These are phyloP conservation scores for Botryococcus braunii DNA, from an alignment of 163 green algal species.

Conservation along the genomic window DNA sequence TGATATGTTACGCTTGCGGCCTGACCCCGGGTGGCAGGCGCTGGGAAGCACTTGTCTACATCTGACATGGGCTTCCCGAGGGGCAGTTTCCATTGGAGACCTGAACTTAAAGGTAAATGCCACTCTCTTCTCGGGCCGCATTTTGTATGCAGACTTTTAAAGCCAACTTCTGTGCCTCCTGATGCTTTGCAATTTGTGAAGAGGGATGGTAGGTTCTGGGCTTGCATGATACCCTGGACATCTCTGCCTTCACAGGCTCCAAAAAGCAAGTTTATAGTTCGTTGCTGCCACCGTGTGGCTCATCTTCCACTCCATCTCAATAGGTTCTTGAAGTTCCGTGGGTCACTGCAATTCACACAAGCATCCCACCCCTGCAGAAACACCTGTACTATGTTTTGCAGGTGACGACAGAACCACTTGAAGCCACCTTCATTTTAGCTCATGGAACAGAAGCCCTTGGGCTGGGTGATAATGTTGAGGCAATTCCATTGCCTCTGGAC, in stretches of 20 bases:
- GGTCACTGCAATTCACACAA: too few relatives aligned
- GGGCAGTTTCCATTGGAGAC: constrained; percentile 53
- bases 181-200: background rate
- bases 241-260: too few relatives aligned
- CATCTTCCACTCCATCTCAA: too few relatives aligned
- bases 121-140: background rate
- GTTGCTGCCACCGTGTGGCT: too few relatives aligned
- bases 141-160: background rate
- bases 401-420: constrained; percentile 34
- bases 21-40: constrained; percentile 35
- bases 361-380: too few relatives aligned
- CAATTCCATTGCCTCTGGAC: constrained; percentile 19
- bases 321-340: too few relatives aligned
- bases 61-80: constrained; percentile 73
- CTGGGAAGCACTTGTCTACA: constrained; percentile 69
- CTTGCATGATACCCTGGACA: too few relatives aligned
- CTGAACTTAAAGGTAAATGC: constrained; percentile 40
- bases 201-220: background rate
- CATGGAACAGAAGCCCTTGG: constrained; percentile 76
- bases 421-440: constrained; percentile 83
- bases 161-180: background rate
- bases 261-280: too few relatives aligned
- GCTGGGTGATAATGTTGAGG: constrained; percentile 15
- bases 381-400: constrained; percentile 17
- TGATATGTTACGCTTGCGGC: constrained; percentile 33